Evolutionary conservation across 2,329 filamentous ascomycete genomes (phyloP).

Genomic region (Fusarium sp.): DNA sequence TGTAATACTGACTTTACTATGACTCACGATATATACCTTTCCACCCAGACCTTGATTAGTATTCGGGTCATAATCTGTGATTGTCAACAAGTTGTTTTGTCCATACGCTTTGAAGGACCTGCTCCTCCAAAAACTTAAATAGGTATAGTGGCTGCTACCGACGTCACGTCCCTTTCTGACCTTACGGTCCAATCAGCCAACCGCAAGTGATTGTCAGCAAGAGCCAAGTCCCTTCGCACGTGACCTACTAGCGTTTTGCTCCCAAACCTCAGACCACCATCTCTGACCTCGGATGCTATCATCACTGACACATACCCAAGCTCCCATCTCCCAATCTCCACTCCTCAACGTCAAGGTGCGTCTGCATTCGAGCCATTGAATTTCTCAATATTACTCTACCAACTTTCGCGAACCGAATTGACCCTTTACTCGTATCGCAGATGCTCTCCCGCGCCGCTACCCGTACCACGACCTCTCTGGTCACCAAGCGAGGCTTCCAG

Average conservation of each 20-base stretch:
- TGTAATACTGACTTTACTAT: not conserved
- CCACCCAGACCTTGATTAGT: rapidly evolving
- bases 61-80: not conserved
- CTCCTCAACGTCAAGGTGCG: conserved; percentile 46
- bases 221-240: conserved; percentile 28
- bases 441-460: conserved; percentile 82
- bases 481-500: conserved; percentile 94
- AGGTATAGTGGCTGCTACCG: conserved; percentile 29
- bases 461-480: conserved; percentile 73
- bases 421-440: conserved; percentile 57
- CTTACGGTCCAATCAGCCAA: conserved; percentile 9
- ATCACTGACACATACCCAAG: conserved; percentile 44
- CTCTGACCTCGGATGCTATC: conserved; percentile 45
- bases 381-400: not conserved
- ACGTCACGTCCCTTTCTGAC: conserved; percentile 30
- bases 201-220: conserved; percentile 17
- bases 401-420: conserved; percentile 53
- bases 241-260: conserved; percentile 45
- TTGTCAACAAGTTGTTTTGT: not conserved
- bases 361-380: conserved; percentile 18
- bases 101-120: not conserved
- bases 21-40: not conserved
- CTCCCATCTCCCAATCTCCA: conserved; percentile 44
- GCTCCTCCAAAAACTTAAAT: not conserved
- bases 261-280: conserved; percentile 49